Evolutionary conservation across 345 rosid genomes (phyloP).

Genomic region (Boechera retrofracta): DNA sequence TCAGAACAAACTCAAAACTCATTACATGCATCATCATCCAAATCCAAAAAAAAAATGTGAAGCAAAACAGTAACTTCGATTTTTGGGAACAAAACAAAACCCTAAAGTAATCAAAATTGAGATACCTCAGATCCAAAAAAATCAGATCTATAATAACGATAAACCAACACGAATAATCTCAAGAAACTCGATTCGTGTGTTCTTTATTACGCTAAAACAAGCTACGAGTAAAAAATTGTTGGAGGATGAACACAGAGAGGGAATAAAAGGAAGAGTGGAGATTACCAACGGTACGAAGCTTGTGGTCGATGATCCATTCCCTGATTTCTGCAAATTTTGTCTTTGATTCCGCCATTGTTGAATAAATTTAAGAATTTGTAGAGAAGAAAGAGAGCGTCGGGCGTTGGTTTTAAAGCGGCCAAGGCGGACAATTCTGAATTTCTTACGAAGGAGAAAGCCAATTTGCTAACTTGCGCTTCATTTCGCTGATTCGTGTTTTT

Average conservation of each 20-base stretch:
- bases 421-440: slow-evolving; percentile 16
- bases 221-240: neutral
- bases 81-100: neutral
- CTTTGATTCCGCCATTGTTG: slow-evolving; percentile 71
- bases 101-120: neutral
- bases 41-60: neutral
- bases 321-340: slow-evolving; percentile 62
- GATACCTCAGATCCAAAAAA: slow-evolving; percentile 3
- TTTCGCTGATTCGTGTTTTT: neutral
- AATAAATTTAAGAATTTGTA: neutral
- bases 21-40: slow-evolving; percentile 2
- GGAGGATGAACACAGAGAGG: neutral
- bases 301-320: slow-evolving; percentile 85
- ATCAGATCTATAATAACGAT: neutral
- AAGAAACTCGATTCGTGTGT: neutral
- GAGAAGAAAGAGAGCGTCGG: neutral
- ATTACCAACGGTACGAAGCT: slow-evolving; percentile 93
- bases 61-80: neutral
- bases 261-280: neutral
- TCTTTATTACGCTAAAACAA: slow-evolving; percentile 7
- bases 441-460: slow-evolving; percentile 22
- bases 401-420: slow-evolving; percentile 31
- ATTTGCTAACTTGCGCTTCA: slow-evolving; percentile 36
- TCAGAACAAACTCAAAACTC: slow-evolving; percentile 13
- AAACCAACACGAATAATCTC: neutral